Evolutionary conservation across 306 rosid genomes (phyloP).

Genomic region (Notholithocarpus densiflorus): DNA sequence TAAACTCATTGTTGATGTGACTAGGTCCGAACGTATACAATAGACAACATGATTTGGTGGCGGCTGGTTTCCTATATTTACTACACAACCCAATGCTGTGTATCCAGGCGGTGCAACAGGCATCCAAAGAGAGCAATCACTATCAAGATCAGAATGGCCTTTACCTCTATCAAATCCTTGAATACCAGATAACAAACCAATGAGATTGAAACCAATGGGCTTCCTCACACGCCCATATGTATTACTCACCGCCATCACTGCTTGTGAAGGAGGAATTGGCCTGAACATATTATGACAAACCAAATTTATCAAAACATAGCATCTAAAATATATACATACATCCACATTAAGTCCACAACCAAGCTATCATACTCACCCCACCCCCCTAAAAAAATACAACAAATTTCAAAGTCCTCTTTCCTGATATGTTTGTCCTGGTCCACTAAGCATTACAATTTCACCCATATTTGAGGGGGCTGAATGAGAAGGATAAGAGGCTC

Average conservation of each 20-base stretch:
- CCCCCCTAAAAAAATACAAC: too few species aligned
- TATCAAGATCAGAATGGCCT: conserved; percentile 33
- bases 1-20: conserved; percentile 64
- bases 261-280: conserved; percentile 91
- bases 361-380: too few species aligned
- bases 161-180: conserved; percentile 50
- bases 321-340: background rate
- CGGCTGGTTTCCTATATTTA: conserved; percentile 64
- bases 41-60: conserved; percentile 77
- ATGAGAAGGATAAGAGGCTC: too few species aligned
- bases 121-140: conserved; percentile 91
- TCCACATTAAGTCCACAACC: too few species aligned
- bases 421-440: too few species aligned
- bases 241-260: conserved; percentile 92
- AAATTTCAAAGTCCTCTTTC: too few species aligned
- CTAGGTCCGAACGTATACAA: conserved; percentile 88
- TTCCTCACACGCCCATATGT: conserved; percentile 88
- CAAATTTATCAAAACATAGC: conserved; percentile 3
- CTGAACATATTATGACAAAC: conserved; percentile 43
- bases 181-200: conserved; percentile 65
- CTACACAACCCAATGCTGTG: conserved; percentile 82
- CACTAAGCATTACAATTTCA: too few species aligned
- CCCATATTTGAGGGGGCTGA: too few species aligned
- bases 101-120: conserved; percentile 93
- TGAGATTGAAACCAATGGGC: conserved; percentile 70